Base-by-base conservation (phyloP, 2,329 filamentous ascomycete species). In the Ascocoryne sarcoides region DNA sequence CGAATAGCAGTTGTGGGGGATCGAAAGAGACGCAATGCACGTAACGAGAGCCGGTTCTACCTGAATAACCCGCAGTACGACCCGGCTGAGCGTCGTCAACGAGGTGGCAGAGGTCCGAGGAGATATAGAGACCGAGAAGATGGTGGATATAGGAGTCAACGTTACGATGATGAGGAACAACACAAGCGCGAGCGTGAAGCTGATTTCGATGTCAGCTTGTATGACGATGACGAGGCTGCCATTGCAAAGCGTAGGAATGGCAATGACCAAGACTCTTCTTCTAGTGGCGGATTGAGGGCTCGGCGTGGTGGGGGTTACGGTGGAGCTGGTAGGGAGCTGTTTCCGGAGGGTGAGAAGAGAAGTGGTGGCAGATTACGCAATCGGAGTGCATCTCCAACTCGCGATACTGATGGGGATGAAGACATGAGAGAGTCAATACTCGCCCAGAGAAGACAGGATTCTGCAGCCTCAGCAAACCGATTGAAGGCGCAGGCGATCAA, bases 51-150 rank as follows among this genome's bases (percentile, higher is more conserved):
- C 63, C 76, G 86, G 10, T 96, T 93, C 66, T 98, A 98, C 60
- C 76, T 95, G 26, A 73, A 92, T 55, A 85, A 96, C 53, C 90
- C 90, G 1, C 85, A 95, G 53, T 79, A 88, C 58, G 89, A 95
- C 55, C 87, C 83, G 2, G 79, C 81, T 51, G 87, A 85, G 64
- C 75, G 76, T 38, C 68, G 79, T 47, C 73, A 79, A 44, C 70
- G 68, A 43, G 69, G 74, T 37, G 59, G 62, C 10, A 54, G 58
- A 37, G 59, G 60, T 21, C 67, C 65, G 49, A 68, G 70, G 42
- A 72, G 69, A 56, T 85, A 81, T 57, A 76, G 79, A 48, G 76
- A 80, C 18, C 69, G 76, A 17, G 76, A 72, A 20, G 56, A 60
- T 42, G 53, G 60, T 16, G 61, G 64, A 15, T 66, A 67, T 48